Base-by-base conservation (phyloP, 441 rosid species). In the Syzygium syzygioides region DNA sequence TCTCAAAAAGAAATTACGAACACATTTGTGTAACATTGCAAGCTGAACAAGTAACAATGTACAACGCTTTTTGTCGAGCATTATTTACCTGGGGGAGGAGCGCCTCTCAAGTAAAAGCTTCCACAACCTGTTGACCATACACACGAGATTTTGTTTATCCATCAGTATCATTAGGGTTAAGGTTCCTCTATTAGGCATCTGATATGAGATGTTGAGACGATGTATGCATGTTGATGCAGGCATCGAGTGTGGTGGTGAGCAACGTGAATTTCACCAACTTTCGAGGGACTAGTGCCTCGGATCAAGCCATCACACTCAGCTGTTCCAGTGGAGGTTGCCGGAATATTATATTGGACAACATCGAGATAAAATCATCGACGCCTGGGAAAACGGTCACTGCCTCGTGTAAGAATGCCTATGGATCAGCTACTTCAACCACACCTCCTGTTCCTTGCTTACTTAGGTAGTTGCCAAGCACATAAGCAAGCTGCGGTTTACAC, bases 241-340 rank as follows among this genome's bases (percentile, higher is more conserved):
- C 52, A 37, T 26, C 79, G 50, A 88, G 90, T 18, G 88, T 93
- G 26, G 89, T 86, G 52, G 90, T 94, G 88, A 93, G 92, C 64
- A 85, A 76, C 79, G 86, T 92, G 28, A 89, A 50, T 19, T 94
- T 89, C 71, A 79, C 32, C 4, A 57, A 48, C 9, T 79, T 94
- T 34, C 80, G 32, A 3, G 95, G 96, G 83, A 90, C 93, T 4
- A 86, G 92, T 23, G 86, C 89, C 14, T 57, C 85, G 34, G 28
- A 68, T 8, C 26, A 90, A 64, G 94, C 91, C 48, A 91, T 94
- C 55, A 88, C 64, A 9, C 55, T 94, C 26, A 71, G 89, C 32
- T 93, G 95, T 90, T 90, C 76, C 26, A 41, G 25, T 9, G 86
- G 55, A 18, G 93, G 89, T 41, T 94, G 96, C 83, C 79, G 37